Evolutionary conservation across 768 basidiomycete species (phyloP).

Genomic region (Mycena sanguinolenta): DNA sequence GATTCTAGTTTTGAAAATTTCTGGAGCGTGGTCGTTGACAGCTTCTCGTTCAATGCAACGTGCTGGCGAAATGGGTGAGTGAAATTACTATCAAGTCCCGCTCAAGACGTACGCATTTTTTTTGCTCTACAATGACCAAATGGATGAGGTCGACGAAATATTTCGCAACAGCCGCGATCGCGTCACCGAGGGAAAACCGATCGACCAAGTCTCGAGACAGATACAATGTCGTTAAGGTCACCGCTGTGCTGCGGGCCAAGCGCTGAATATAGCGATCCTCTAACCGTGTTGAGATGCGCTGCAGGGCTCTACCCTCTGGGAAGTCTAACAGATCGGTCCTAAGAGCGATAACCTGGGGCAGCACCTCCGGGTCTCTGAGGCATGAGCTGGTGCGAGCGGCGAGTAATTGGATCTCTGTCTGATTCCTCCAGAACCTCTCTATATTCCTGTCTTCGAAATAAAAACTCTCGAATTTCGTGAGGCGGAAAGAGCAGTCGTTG

Average conservation of each 20-base stretch:
- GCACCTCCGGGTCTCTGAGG: not conserved
- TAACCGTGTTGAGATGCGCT: not conserved
- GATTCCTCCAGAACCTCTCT: conserved; percentile 4
- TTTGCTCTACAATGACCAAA: conserved; percentile 6
- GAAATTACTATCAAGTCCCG: not conserved
- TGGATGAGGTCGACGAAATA: conserved; percentile 3
- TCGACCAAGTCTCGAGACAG: not conserved
- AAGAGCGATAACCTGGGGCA: conserved; percentile 19
- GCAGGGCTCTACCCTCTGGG: not conserved
- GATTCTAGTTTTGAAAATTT: not conserved
- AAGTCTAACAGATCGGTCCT: not conserved
- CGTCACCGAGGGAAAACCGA: too few species aligned
- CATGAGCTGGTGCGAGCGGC: not conserved
- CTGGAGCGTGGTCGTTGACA: not conserved
- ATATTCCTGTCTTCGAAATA: conserved; percentile 10
- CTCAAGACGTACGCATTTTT: not conserved
- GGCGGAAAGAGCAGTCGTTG: conserved; percentile 12
- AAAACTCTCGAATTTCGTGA: conserved; percentile 1
- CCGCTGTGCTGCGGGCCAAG: not conserved
- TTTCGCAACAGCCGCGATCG: not conserved
- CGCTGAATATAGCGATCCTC: not conserved
- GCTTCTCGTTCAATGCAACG: not conserved
- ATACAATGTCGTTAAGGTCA: conserved; percentile 21
- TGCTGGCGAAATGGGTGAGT: not conserved
- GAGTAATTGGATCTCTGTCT: conserved; percentile 16